Percentiles rank a stretch among this genome's conserved stretches.
Evolutionary conservation across 2,329 filamentous ascomycete species (phyloP).

Genomic region (Alternaria angustiovoidea): DNA sequence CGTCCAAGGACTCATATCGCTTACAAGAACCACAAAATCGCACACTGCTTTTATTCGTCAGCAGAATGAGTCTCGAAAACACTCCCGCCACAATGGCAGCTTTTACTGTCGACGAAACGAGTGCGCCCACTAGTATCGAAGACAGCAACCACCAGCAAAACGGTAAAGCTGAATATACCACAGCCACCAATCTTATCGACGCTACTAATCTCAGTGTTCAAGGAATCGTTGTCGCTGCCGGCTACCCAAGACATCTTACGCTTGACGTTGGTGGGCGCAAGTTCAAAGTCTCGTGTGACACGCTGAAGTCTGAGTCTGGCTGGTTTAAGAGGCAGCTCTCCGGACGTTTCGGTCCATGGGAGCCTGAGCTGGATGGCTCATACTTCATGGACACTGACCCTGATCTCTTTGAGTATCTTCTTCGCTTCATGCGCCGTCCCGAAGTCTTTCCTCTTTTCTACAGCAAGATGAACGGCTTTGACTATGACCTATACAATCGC

Average conservation of each 20-base stretch:
- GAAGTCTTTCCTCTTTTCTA: slow-evolving; percentile 45
- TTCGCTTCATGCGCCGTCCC: slow-evolving; percentile 32
- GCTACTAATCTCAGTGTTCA: not conserved
- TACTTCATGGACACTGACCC: slow-evolving; percentile 54
- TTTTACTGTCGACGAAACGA: not conserved
- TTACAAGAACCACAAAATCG: not conserved
- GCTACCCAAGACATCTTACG: slow-evolving; percentile 15
- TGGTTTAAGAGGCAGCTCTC: slow-evolving; percentile 16
- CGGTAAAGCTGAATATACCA: not conserved
- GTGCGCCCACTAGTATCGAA: not conserved
- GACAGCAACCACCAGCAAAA: not conserved
- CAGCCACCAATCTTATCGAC: not conserved
- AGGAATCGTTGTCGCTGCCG: not conserved
- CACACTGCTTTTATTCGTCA: not conserved
- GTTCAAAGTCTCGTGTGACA: slow-evolving; percentile 17
- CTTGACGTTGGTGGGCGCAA: slow-evolving; percentile 27
- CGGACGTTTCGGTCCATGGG: slow-evolving; percentile 9
- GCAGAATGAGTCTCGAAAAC: not conserved
- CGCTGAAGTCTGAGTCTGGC: slow-evolving; percentile 17
- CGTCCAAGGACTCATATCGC: not conserved
- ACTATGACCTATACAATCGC: slow-evolving; percentile 46
- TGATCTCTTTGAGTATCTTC: slow-evolving; percentile 40
- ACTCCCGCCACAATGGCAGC: not conserved
- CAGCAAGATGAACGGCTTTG: slow-evolving; percentile 36
- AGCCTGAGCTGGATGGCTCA: slow-evolving; percentile 32